Evolutionary conservation across 345 rosid species (phyloP), one percentile per base, ranked within the genome.

Genomic region (Psidium guajava): DNA sequence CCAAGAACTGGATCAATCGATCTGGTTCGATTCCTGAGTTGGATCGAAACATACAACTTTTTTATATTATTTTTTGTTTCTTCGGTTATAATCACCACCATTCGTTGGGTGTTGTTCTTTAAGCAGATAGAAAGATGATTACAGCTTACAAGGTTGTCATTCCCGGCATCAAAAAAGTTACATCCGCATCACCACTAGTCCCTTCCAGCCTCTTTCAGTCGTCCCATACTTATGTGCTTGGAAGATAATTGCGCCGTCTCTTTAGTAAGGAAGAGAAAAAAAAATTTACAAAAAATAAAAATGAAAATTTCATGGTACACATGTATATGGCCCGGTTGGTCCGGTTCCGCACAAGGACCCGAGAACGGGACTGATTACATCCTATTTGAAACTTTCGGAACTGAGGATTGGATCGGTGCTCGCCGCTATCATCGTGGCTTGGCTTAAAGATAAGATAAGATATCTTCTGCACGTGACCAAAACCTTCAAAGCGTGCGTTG

Each of bases 271-370:
- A 32, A 28, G 44, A 20, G 6, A 64, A 64, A 64, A 42, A 64
- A 28, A 64, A 28, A n/a, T 61, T 64, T 16, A 64, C 75, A 28
- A 16, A 54, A 9, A 27, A 2, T 1, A 61, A 14, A 16, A 3
- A 15, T 1, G 1, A 14, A 2, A 6, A 54, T 6, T 14, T 27
- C 32, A 28, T 0, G 21, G 42, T 28, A 61, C 6, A 14, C 5
- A n/a, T 10, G 6, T n/a, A 3, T 28, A 0, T 1, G 11, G 5
- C 28, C 5, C 1, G 6, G 2, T 15, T 11, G 3, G 0, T 28
- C 40, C 16, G 42, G 1, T 16, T 64, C 3, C 6, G 8, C 5
- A 15, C 10, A 16, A 32, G 6, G 1, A 64, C 15, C 0, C 0
- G 0, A 1, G 6, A 32, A 64, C 5, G 5, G 5, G 5, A 12